These are phyloP conservation scores for Microbotryomycetes sp. DNA, from an alignment of 1,284 basidiomycete species.

Conservation along the genomic window DNA sequence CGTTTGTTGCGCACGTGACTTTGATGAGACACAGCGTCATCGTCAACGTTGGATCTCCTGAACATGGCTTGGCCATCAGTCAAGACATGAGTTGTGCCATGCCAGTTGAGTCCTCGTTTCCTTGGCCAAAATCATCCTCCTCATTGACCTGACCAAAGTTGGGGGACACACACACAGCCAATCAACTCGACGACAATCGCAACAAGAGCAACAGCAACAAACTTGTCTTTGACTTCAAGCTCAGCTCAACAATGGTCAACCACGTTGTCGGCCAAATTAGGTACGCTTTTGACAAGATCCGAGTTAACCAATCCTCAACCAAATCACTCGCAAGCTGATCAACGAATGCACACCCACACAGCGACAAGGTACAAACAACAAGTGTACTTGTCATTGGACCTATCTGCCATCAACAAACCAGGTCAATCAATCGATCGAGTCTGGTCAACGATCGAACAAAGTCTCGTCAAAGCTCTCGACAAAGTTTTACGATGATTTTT, in stretches of 20 bases:
- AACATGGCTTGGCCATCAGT: conserved; percentile 2
- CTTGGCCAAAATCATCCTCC: too few relatives aligned
- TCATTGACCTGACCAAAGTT: too few relatives aligned
- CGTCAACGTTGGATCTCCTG: conserved; percentile 12
- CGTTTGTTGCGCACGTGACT: conserved; percentile 14
- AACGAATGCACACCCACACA: too few relatives aligned
- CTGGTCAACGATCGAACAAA: conserved; percentile 18
- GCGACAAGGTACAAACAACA: conserved; percentile 29
- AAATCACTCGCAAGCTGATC: too few relatives aligned
- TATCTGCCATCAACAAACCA: conserved; percentile 7
- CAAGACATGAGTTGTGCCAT: conserved; percentile 21
- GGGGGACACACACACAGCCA: too few relatives aligned
- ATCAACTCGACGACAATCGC: too few relatives aligned
- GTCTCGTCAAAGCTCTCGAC: conserved; percentile 18
- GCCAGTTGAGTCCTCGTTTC: conserved; percentile 8
- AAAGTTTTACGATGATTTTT: conserved; percentile 6
- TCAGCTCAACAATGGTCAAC: too few relatives aligned
- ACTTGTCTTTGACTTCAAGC: background rate
- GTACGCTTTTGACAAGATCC: too few relatives aligned
- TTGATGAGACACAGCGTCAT: conserved; percentile 2
- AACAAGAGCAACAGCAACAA: background rate
- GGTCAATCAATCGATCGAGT: conserved; percentile 6
- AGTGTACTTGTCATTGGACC: conserved; percentile 31
- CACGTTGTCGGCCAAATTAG: too few relatives aligned
- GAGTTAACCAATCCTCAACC: too few relatives aligned